phyloP scores from a whole-genome alignment of 179 eudicot species.

The Actinidia chinensis region DNA sequence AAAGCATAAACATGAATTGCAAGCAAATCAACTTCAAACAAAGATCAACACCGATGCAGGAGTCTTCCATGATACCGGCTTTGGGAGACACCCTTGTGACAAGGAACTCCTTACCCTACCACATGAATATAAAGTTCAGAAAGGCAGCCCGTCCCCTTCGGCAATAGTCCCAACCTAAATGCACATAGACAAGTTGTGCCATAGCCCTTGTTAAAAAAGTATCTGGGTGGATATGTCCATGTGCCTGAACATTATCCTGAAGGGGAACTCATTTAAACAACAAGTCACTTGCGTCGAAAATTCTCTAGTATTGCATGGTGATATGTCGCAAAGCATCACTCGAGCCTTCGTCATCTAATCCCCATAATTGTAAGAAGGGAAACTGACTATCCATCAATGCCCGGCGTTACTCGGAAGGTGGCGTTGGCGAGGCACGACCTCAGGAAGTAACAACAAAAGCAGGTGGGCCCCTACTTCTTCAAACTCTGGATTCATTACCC shows the following conservation, averaged over 20 bases:
- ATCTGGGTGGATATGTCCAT: slow-evolving; percentile 89
- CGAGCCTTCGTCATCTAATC: slow-evolving; percentile 94
- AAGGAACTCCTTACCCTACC: slow-evolving; percentile 90
- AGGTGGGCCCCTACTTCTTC: slow-evolving; percentile 55
- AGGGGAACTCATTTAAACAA: slow-evolving; percentile 89
- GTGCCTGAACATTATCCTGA: slow-evolving; percentile 78
- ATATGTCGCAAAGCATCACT: slow-evolving; percentile 89
- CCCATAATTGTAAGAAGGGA: slow-evolving; percentile 76
- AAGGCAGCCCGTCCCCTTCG: slow-evolving; percentile 82
- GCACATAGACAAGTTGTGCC: slow-evolving; percentile 90
- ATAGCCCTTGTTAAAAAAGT: slow-evolving; percentile 83
- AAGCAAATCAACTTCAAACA: slow-evolving; percentile 1
- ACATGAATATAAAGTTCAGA: slow-evolving; percentile 80
- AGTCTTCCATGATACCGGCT: slow-evolving; percentile 86
- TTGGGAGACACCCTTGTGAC: slow-evolving; percentile 92
- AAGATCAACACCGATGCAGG: slow-evolving; percentile 68
- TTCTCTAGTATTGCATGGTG: slow-evolving; percentile 89
- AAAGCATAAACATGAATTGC: too few species aligned
- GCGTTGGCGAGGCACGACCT: slow-evolving; percentile 75
- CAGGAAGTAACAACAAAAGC: slow-evolving; percentile 69
- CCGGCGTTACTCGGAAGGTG: slow-evolving; percentile 69
- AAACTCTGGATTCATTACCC: slow-evolving; percentile 44
- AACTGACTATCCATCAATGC: slow-evolving; percentile 75
- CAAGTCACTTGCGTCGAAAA: slow-evolving; percentile 73
- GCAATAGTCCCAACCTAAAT: slow-evolving; percentile 70